Evolutionary conservation across 495 filamentous ascomycete genomes (phyloP), one percentile per base, ranked within the genome.

Genomic region (Elasticomyces elasticus): DNA sequence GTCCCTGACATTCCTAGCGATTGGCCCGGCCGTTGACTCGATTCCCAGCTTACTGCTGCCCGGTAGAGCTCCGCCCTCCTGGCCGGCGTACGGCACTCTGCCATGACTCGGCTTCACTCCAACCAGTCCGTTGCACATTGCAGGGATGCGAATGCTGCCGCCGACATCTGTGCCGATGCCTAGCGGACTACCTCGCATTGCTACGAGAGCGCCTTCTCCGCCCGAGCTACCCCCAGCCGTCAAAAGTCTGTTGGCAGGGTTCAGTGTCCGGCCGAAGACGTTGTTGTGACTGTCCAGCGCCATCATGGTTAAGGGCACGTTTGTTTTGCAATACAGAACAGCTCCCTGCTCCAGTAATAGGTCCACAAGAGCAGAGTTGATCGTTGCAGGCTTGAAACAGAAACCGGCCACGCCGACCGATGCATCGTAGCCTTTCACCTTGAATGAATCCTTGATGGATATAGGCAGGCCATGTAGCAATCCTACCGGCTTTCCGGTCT

Each of bases 81-180:
- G 74, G 0, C 78, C 72, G 3, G 58, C 59, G 51, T 68, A 70
- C 15, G 85, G 80, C 4, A 89, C 63, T 9, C 83, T 72, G 11
- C 76, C 76, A 1, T 58, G 56, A 51, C 67, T 77, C 5, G 77
- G 76, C 53, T 79, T 80, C 40, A 79, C 58, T 0, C 81, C 81
- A 68, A 77, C 86, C 0, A 82, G 59, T 3, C 73, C 77, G 62
- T 82, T 81, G 55, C 85, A 85, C 1, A 74, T 76, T 24, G 80
- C 74, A 1, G 85, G 85, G 48, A 86, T 79, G 0, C 85, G 72
- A 19, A 88, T 76, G 55, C 73, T 81, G 7, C 86, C 86, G 0
- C 83, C 86, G 47, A 89, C 81, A 68, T 89, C 85, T 13, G 84
- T 87, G 1, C 70, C 70, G 5, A 71, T 62, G 17, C 70, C 69